phyloP scores from a whole-genome alignment of 1,284 basidiomycete genomes.

The Ganoderma resinaceum region DNA sequence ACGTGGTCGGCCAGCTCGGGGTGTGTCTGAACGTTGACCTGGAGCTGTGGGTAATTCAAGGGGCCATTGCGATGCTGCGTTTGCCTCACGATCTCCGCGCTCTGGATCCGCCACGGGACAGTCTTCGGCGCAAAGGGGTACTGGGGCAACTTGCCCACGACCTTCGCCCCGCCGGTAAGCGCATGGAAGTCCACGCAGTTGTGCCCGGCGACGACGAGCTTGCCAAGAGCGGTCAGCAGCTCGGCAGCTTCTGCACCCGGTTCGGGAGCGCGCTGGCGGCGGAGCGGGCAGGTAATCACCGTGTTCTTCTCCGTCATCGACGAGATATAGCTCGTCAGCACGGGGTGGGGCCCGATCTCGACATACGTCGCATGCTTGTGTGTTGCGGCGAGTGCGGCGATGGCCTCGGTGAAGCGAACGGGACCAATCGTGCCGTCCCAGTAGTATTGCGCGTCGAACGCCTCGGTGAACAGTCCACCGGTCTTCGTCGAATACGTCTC shows the following conservation, averaged over 20 bases:
- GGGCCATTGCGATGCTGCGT: constrained; percentile 38
- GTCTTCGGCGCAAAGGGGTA: constrained; percentile 28
- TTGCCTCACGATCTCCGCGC: constrained; percentile 22
- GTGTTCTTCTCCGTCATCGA: constrained; percentile 25
- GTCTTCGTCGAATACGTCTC: constrained; percentile 37
- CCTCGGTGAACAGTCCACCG: constrained; percentile 28
- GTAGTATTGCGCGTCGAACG: constrained; percentile 41
- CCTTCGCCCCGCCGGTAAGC: constrained; percentile 16
- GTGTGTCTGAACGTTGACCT: constrained; percentile 43
- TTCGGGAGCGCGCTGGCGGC: constrained; percentile 33
- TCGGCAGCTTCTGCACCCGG: constrained; percentile 9
- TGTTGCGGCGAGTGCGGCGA: constrained; percentile 29
- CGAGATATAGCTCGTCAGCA: constrained; percentile 42
- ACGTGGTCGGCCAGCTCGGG: constrained; percentile 47
- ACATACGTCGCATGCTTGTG: constrained; percentile 36
- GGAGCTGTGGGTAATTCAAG: constrained; percentile 40
- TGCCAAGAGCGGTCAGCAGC: constrained; percentile 21
- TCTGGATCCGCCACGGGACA: constrained; percentile 17
- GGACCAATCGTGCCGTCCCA: constrained; percentile 44
- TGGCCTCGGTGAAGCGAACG: constrained; percentile 40
- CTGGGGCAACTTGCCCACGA: neutral
- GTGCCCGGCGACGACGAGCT: constrained; percentile 18
- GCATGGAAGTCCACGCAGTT: constrained; percentile 25
- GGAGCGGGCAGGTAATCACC: constrained; percentile 41
- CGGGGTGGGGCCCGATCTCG: constrained; percentile 47